These are phyloP conservation scores for Nectriaceae sp. DNA, from an alignment of 2,329 filamentous ascomycete genomes.

Conservation along the genomic window DNA sequence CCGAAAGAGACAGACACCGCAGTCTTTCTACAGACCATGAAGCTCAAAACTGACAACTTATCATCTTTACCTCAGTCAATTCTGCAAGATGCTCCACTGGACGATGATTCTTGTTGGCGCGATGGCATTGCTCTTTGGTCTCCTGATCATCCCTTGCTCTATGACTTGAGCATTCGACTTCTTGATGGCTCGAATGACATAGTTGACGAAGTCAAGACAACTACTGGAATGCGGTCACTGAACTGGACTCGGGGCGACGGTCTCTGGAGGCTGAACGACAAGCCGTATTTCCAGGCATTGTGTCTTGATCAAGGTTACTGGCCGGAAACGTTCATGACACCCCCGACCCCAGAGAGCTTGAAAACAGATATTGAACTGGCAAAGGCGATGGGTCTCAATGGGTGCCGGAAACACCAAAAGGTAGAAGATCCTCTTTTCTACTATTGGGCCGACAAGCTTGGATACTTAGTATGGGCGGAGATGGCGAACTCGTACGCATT, in stretches of 20 bases:
- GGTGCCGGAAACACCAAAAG: conserved; percentile 66
- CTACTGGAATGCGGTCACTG: conserved; percentile 61
- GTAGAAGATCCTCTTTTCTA: conserved; percentile 62
- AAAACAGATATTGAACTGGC: conserved; percentile 55
- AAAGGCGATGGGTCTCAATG: conserved; percentile 65
- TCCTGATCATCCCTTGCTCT: conserved; percentile 58
- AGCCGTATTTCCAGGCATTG: conserved; percentile 61
- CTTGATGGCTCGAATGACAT: conserved; percentile 41
- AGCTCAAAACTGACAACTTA: conserved; percentile 44
- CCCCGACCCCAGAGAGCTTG: conserved; percentile 48
- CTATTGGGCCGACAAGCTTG: conserved; percentile 62
- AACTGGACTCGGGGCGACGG: conserved; percentile 60
- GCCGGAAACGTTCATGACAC: conserved; percentile 62
- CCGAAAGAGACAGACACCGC: conserved; percentile 52
- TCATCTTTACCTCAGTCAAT: conserved; percentile 41
- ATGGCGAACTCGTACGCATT: conserved; percentile 68
- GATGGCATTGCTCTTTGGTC: conserved; percentile 64
- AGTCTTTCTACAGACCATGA: conserved; percentile 49
- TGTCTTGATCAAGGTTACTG: conserved; percentile 66
- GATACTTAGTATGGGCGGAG: conserved; percentile 65
- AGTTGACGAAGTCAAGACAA: conserved; percentile 60
- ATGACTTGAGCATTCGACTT: conserved; percentile 56
- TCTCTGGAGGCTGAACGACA: conserved; percentile 60
- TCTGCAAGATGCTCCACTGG: conserved; percentile 34
- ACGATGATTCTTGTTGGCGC: conserved; percentile 46